Evolutionary conservation across 164 flowering plant genomes (phyloP), one percentile per base, ranked within the genome.

Genomic region (Umbilicus rupestris): DNA sequence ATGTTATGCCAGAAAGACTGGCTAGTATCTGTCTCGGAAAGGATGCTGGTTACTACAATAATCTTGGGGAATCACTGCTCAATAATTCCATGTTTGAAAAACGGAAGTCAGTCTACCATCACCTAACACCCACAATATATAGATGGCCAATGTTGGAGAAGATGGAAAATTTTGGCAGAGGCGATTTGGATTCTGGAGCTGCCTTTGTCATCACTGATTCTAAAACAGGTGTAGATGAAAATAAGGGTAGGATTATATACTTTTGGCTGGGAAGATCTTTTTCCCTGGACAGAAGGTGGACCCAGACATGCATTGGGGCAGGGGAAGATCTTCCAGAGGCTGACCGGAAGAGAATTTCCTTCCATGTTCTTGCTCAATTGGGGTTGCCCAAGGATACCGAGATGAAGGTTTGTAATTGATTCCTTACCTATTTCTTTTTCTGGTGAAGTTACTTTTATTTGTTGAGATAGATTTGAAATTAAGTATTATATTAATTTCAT

Each of bases 261-360:
- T 62, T 88, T 71, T 86, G 94, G 94, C 46, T 88, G 57, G 94
- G 94, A 71, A 84, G 70, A 29, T 79, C 76, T 63, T 81, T 86
- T 65, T 62, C 39, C 44, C 33, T 30, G 52, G 75, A 68, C 33
- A 64, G 55, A 59, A 65, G 65, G 37, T 47, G 10, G 65, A 65
- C 37, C 74, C 73, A 35, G 44, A 69, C 63, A 59, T 64, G 70
- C 64, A 66, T 50, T 45, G 73, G 55, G 33, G 68, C 41, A 37
- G 31, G 66, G 65, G 76, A 46, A 69, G 76, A 66, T 73, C 15
- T 45, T 66, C 75, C 66, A 57, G 74, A 74, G 59, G 39, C 73
- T 74, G 85, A 85, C 76, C 79, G 80, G 86, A 71, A 68, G 47
- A 78, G 73, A 71, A 73, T 78, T 75, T 70, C 76, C 72, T 44